phyloP scores from a whole-genome alignment of 805 yeast genomes.

The Cyberlindnera nakhonratchasimensis region DNA sequence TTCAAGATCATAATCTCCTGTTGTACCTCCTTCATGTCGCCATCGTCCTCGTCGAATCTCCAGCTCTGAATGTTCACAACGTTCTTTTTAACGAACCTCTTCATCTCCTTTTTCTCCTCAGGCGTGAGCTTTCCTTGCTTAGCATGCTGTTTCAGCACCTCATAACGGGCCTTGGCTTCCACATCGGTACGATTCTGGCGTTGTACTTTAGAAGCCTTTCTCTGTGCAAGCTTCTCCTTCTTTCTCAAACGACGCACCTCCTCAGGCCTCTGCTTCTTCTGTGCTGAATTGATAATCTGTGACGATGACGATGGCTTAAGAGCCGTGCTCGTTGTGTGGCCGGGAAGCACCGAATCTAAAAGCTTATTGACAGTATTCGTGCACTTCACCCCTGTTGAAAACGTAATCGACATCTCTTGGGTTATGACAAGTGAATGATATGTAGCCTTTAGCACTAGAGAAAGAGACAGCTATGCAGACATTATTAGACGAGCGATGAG shows the following conservation, averaged over 20 bases:
- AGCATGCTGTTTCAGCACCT: conserved; percentile 33
- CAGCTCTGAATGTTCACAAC: conserved; percentile 38
- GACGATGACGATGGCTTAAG: conserved; percentile 31
- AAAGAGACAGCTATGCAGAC: not conserved
- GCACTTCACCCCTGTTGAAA: conserved; percentile 5
- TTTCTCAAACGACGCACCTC: conserved; percentile 34
- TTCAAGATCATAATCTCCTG: conserved; percentile 42
- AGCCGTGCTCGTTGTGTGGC: conserved; percentile 22
- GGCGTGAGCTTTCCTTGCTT: conserved; percentile 30
- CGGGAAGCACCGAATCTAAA: conserved; percentile 36
- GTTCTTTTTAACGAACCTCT: conserved; percentile 35
- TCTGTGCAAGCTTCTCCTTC: conserved; percentile 31
- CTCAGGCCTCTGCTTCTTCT: conserved; percentile 32
- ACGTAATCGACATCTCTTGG: conserved; percentile 8
- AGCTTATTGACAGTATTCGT: conserved; percentile 39
- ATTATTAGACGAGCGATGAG: too few relatives aligned
- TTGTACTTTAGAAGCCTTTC: conserved; percentile 23
- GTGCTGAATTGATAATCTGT: conserved; percentile 38
- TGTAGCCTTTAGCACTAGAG: not conserved
- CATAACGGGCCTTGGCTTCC: conserved; percentile 32
- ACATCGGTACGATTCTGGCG: conserved; percentile 25
- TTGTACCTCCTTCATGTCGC: conserved; percentile 37
- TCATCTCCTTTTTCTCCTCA: conserved; percentile 34
- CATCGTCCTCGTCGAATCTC: conserved; percentile 41
- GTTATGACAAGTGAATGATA: too few relatives aligned